These are phyloP conservation scores for Helotiales sp. DNA, from an alignment of 2,329 filamentous ascomycete species.

Conservation along the genomic window DNA sequence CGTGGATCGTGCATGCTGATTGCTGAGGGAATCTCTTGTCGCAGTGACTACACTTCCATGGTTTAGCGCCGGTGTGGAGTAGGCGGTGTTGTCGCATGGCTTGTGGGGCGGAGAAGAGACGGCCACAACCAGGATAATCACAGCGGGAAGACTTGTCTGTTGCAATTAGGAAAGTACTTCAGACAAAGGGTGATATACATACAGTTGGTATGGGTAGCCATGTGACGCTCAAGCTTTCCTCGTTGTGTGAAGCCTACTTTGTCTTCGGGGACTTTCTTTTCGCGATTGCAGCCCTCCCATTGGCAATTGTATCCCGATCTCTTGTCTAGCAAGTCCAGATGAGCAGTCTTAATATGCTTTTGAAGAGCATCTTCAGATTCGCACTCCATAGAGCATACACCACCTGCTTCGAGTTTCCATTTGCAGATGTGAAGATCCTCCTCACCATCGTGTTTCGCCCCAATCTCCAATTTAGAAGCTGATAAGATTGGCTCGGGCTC, in stretches of 20 bases:
- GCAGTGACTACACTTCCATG: constrained; percentile 57
- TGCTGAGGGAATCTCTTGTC: constrained; percentile 64
- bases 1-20: constrained; percentile 68
- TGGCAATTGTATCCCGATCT: constrained; percentile 51
- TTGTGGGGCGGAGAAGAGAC: constrained; percentile 65
- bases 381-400: constrained; percentile 22
- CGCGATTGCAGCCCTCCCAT: constrained; percentile 57
- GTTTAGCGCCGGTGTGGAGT: constrained; percentile 65
- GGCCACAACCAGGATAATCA: constrained; percentile 46
- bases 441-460: background rate
- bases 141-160: constrained; percentile 62
- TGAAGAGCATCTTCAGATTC: constrained; percentile 49
- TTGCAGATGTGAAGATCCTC: constrained; percentile 25
- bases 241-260: constrained; percentile 56
- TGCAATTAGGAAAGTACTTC: background rate
- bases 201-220: constrained; percentile 66
- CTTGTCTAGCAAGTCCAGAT: constrained; percentile 49
- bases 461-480: background rate
- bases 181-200: constrained; percentile 35
- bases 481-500: background rate
- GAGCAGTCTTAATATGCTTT: constrained; percentile 51
- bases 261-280: constrained; percentile 21
- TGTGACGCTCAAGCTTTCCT: constrained; percentile 64
- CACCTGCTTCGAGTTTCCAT: constrained; percentile 22
- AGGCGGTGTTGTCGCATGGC: constrained; percentile 67